Evolutionary conservation across 1,284 basidiomycete genomes (phyloP).

Genomic region (Leccinum pachyderme): DNA sequence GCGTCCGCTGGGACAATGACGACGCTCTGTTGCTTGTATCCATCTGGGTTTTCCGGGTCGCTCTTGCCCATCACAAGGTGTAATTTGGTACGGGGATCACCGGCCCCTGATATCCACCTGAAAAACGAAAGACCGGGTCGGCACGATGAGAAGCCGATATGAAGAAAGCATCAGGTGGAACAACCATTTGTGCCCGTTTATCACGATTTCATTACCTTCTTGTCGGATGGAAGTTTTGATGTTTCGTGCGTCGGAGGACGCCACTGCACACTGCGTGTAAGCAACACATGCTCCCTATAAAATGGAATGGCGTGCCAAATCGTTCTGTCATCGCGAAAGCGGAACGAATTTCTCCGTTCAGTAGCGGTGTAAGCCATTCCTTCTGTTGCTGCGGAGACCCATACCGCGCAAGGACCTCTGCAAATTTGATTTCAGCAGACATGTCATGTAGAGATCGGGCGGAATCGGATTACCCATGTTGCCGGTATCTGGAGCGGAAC

Average conservation of each 20-base stretch:
- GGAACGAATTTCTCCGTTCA: conserved; percentile 92
- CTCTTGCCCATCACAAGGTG: conserved; percentile 96
- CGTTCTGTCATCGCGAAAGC: conserved; percentile 95
- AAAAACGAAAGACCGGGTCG: conserved; percentile 4
- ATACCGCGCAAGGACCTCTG: conserved; percentile 95
- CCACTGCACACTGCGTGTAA: conserved; percentile 50
- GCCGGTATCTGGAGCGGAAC: conserved; percentile 93
- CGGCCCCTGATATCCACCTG: conserved; percentile 97
- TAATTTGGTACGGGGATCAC: conserved; percentile 85
- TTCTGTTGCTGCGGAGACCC: conserved; percentile 88
- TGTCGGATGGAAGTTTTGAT: conserved; percentile 86
- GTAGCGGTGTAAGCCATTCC: conserved; percentile 84
- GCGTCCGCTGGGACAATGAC: conserved; percentile 89
- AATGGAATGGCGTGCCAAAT: conserved; percentile 54
- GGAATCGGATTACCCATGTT: conserved; percentile 74
- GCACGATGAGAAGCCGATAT: conserved; percentile 10
- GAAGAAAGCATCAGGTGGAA: conserved; percentile 5
- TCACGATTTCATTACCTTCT: conserved; percentile 87
- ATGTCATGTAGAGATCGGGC: conserved; percentile 1
- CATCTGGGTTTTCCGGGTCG: conserved; percentile 69
- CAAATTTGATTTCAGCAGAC: conserved; percentile 2
- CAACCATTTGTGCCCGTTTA: conserved; percentile 97
- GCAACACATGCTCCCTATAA: not conserved
- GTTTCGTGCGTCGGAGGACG: conserved; percentile 96
- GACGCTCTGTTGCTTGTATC: conserved; percentile 87